A percentile compares a stretch with the other conserved stretches of the same genome.
Conservation (phyloP, 352 stramenopile species). For the Phytophthora kernoviae region DNA sequence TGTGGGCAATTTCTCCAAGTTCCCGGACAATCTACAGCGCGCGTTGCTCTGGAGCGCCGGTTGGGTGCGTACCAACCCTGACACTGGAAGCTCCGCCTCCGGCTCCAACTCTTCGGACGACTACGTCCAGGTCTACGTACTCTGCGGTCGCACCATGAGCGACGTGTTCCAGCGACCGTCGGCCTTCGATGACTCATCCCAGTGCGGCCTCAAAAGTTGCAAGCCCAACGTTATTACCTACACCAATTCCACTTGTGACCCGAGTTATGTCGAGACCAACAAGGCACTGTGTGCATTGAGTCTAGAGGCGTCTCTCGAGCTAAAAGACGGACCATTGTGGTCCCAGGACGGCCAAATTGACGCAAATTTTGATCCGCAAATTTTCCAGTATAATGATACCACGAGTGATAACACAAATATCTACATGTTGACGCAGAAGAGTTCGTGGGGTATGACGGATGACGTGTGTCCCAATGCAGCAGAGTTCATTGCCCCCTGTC, state of each 20-base stretch:
- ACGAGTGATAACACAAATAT: conserved; percentile 11
- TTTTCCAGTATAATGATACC: conserved; percentile 18
- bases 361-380: conserved; percentile 36
- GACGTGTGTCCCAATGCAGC: conserved; percentile 28
- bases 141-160: conserved; percentile 46
- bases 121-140: conserved; percentile 49
- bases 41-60: conserved; percentile 48
- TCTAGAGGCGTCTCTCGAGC: conserved; percentile 3
- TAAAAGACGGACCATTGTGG: conserved; percentile 31
- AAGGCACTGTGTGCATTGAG: conserved; percentile 29
- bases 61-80: conserved; percentile 22
- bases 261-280: conserved; percentile 12
- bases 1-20: conserved; percentile 21
- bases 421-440: conserved; percentile 33
- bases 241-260: conserved; percentile 25
- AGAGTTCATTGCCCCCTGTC: conserved; percentile 39
- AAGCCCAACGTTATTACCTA: conserved; percentile 38
- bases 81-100: not conserved
- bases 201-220: conserved; percentile 32
- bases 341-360: conserved; percentile 39
- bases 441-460: conserved; percentile 28
- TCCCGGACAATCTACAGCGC: conserved; percentile 32
- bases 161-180: conserved; percentile 30
- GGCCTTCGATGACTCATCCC: conserved; percentile 19
- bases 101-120: conserved; percentile 4